Conservation (phyloP, 306 rosid species). For the Pyrus communis region DNA sequence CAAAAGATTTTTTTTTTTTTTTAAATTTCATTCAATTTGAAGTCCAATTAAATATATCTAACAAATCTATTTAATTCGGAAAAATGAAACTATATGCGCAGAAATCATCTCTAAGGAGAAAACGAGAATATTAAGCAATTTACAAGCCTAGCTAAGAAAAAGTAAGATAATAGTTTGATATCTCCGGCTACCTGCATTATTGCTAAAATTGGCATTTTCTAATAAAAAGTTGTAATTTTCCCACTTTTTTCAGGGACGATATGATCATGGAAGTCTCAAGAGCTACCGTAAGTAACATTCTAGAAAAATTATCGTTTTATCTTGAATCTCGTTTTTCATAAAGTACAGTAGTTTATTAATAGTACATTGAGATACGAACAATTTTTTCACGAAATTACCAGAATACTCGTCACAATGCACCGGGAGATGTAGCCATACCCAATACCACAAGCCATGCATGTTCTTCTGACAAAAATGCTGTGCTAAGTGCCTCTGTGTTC, state of each 20-base stretch:
- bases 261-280: conserved; percentile 45
- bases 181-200: neutral
- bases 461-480: conserved; percentile 55
- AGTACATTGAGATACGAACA: neutral
- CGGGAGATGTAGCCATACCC: conserved; percentile 15
- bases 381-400: neutral
- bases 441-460: conserved; percentile 35
- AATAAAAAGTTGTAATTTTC: neutral
- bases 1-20: neutral
- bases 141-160: too few relatives aligned
- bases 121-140: too few relatives aligned
- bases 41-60: neutral
- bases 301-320: neutral
- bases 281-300: conserved; percentile 29
- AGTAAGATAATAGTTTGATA: too few relatives aligned
- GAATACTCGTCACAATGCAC: conserved; percentile 4
- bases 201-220: neutral
- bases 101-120: too few relatives aligned
- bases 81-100: too few relatives aligned
- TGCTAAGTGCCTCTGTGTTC: conserved; percentile 39
- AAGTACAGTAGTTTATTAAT: neutral
- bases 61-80: too few relatives aligned
- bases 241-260: conserved; percentile 23
- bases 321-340: too few relatives aligned
- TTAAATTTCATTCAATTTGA: neutral